Evolutionary conservation across 2,329 filamentous ascomycete genomes (phyloP), one percentile per base, ranked within the genome.

Genomic region (Diaporthe destruens): DNA sequence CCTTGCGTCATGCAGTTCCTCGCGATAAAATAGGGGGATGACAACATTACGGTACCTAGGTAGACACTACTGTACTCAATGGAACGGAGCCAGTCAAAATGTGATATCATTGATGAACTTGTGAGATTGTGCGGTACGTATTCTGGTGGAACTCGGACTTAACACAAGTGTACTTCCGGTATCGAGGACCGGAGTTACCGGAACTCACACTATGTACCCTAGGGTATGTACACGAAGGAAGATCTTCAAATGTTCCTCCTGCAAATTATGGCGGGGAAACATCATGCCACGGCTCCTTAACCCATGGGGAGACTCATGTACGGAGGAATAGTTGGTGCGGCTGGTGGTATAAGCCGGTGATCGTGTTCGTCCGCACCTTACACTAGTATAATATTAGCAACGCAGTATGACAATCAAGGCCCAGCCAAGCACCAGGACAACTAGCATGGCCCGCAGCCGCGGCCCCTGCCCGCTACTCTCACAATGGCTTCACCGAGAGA

Each of bases 401-500:
- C n/a, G 36, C 36, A 12, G 36, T 39, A 56, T 36, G 7, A 47
- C 25, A 47, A 11, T 49, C 12, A 34, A 23, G 3, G 53, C 3
- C 25, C 53, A 34, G 36, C 23, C 39, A 23, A 23, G 9, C 39
- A 55, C 18, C 20, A 23, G 49, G 29, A 20, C 25, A 51, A 44
- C 29, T 39, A 34, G 36, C 29, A 20, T 29, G 14, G 42, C 16
- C 34, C 20, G 7, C 32, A 44, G 20, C 55, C n/a, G 14, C 29
- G 29, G 20, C 14, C 18, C 20, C 47, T 18, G 11, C 11, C n/a
- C 14, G 9, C 12, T n/a, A 12, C 29, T 25, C 5, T 44, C 23
- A 67, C 1, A 7, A 73, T 73, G 72, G 39, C 69, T 44, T 36
- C 72, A 14, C 14, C 59, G 20, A 25, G 34, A 56, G 71, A 71